A percentile compares a stretch with the other conserved stretches of the same genome.
These are phyloP conservation scores for Phytophthora hibernalis DNA, from an alignment of 352 stramenopile genomes.

Conservation along the genomic window DNA sequence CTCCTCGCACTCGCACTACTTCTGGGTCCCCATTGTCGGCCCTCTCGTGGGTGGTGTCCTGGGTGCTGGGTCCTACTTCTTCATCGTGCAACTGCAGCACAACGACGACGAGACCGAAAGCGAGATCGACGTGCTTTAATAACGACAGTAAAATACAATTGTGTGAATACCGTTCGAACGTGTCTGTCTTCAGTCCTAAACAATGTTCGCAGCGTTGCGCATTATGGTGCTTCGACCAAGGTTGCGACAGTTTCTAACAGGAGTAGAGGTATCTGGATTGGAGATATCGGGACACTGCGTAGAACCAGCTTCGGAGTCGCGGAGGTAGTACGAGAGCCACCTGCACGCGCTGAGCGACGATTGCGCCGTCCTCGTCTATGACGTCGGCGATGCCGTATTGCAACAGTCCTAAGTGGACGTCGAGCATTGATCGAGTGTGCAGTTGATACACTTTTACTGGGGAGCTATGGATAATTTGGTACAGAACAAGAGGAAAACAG, in stretches of 20 bases:
- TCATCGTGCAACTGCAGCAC: slow-evolving; percentile 63
- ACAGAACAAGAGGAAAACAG: slow-evolving; percentile 1
- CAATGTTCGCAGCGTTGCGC: slow-evolving; percentile 4
- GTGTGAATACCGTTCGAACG: not conserved
- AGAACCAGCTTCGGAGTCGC: slow-evolving; percentile 20
- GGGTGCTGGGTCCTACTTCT: slow-evolving; percentile 56
- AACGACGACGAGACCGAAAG: slow-evolving; percentile 20
- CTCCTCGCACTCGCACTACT: slow-evolving; percentile 55
- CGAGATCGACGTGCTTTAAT: slow-evolving; percentile 14
- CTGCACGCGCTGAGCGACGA: slow-evolving; percentile 34
- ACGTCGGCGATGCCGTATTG: slow-evolving; percentile 34
- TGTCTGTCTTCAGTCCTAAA: not conserved
- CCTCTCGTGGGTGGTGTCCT: slow-evolving; percentile 50
- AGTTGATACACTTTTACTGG: not conserved
- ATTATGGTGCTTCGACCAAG: slow-evolving; percentile 1
- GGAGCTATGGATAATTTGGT: too few species aligned
- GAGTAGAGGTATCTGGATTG: slow-evolving; percentile 30
- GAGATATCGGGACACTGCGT: slow-evolving; percentile 16
- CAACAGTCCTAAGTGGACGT: slow-evolving; percentile 28
- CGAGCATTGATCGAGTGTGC: slow-evolving; percentile 12
- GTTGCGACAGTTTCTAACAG: slow-evolving; percentile 4
- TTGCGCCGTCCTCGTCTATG: slow-evolving; percentile 25
- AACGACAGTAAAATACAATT: slow-evolving; percentile 9
- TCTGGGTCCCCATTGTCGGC: slow-evolving; percentile 63
- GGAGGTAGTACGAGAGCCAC: slow-evolving; percentile 25